Conservation (phyloP, 352 stramenopile species). For the Phytophthora nicotianae region DNA sequence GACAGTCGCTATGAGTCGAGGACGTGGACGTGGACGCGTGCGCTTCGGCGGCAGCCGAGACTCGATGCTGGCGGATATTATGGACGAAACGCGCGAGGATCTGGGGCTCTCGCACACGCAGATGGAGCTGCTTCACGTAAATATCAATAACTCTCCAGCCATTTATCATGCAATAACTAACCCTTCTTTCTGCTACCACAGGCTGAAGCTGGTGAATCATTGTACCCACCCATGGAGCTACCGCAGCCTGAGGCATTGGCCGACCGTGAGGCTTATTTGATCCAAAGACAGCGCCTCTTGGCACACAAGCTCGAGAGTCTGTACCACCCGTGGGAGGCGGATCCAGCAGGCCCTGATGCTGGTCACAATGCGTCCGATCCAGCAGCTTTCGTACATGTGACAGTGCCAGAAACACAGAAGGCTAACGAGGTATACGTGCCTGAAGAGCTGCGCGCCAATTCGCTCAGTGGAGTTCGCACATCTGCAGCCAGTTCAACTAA, state of each 20-base stretch:
- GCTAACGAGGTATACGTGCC: slow-evolving; percentile 67
- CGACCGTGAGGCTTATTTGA: slow-evolving; percentile 67
- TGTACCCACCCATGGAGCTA: slow-evolving; percentile 69
- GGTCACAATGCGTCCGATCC: slow-evolving; percentile 35
- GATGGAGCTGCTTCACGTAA: slow-evolving; percentile 72
- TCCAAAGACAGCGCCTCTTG: slow-evolving; percentile 69
- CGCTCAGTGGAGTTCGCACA: slow-evolving; percentile 49
- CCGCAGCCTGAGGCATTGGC: slow-evolving; percentile 63
- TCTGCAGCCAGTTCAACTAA: slow-evolving; percentile 16
- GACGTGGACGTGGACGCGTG: slow-evolving; percentile 65
- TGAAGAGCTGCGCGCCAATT: slow-evolving; percentile 63
- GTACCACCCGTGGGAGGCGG: slow-evolving; percentile 64
- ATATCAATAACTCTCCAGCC: slow-evolving; percentile 9
- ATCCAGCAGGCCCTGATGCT: slow-evolving; percentile 30
- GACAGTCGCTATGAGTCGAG: slow-evolving; percentile 53
- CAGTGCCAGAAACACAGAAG: slow-evolving; percentile 60
- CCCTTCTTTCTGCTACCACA: slow-evolving; percentile 17
- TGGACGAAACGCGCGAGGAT: slow-evolving; percentile 77
- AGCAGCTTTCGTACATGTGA: slow-evolving; percentile 66
- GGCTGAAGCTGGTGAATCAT: slow-evolving; percentile 47
- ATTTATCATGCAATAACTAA: slow-evolving; percentile 1
- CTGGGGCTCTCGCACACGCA: slow-evolving; percentile 68
- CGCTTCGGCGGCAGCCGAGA: slow-evolving; percentile 78
- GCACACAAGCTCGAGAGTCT: slow-evolving; percentile 73
- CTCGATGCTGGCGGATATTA: slow-evolving; percentile 65